These are phyloP conservation scores for Cordyceps farinosa DNA, from an alignment of 2,329 filamentous ascomycete species.

Conservation along the genomic window DNA sequence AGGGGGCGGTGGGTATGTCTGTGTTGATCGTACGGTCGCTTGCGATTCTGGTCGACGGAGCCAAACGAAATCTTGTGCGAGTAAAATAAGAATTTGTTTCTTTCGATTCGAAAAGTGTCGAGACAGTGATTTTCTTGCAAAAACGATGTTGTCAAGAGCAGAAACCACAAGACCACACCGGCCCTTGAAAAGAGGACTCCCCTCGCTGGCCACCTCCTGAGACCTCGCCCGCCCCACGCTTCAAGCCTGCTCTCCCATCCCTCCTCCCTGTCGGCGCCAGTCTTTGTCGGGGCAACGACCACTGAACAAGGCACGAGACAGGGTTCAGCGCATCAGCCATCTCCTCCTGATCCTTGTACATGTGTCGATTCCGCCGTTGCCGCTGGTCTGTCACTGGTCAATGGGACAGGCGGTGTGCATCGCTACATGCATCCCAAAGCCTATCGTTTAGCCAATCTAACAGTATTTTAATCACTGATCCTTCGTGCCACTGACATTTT, in stretches of 20 bases:
- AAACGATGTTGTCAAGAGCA: slow-evolving; percentile 16
- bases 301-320: slow-evolving; percentile 10
- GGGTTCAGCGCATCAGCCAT: slow-evolving; percentile 5
- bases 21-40: slow-evolving; percentile 9
- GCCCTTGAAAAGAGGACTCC: slow-evolving; percentile 9
- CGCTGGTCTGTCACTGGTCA: neutral
- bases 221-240: slow-evolving; percentile 15
- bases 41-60: neutral
- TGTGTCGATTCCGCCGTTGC: neutral
- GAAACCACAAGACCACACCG: slow-evolving; percentile 4
- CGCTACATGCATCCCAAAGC: neutral
- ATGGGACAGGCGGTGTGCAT: slow-evolving; percentile 7
- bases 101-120: neutral
- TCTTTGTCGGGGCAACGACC: slow-evolving; percentile 34
- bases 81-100: neutral
- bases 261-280: slow-evolving; percentile 22
- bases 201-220: slow-evolving; percentile 15
- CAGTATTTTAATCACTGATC: neutral
- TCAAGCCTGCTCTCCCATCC: neutral
- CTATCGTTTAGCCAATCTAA: neutral
- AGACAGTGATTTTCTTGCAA: neutral
- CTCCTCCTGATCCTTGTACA: slow-evolving; percentile 1
- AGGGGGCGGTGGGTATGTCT: slow-evolving; percentile 20
- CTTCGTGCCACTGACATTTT: neutral
- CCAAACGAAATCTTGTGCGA: neutral